Percentiles rank a stretch among this genome's conserved stretches.
phyloP scores from a whole-genome alignment of 1,284 basidiomycete genomes.

The Ceraceosorus bombacis region DNA sequence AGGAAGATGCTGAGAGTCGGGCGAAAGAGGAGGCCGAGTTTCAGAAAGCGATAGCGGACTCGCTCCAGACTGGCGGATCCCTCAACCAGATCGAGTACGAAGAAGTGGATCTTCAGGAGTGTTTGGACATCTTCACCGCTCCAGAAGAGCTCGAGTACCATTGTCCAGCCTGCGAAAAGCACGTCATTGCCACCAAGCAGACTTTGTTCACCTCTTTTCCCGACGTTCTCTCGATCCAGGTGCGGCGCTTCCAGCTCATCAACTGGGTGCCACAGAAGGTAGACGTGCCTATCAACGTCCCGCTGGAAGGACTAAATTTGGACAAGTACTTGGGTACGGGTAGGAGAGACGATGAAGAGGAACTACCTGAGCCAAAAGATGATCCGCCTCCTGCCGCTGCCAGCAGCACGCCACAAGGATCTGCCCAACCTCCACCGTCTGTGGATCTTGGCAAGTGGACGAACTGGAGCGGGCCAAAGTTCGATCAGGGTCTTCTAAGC shows the following conservation, averaged over 20 bases:
- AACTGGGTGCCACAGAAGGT: slow-evolving; percentile 97
- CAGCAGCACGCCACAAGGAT: not conserved
- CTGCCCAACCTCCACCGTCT: too few relatives aligned
- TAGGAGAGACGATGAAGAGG: slow-evolving; percentile 64
- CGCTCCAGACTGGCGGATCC: not conserved
- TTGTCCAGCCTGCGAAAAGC: slow-evolving; percentile 60
- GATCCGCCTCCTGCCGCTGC: slow-evolving; percentile 1
- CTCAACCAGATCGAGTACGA: slow-evolving; percentile 54
- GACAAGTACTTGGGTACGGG: slow-evolving; percentile 68
- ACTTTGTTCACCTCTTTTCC: slow-evolving; percentile 79
- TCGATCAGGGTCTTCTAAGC: slow-evolving; percentile 34
- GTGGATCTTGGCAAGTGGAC: not conserved
- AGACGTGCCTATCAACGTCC: slow-evolving; percentile 77
- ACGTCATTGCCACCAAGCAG: slow-evolving; percentile 62
- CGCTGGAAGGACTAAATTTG: slow-evolving; percentile 57
- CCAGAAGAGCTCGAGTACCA: slow-evolving; percentile 66
- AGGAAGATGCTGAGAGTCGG: slow-evolving; percentile 48
- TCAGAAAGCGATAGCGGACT: not conserved
- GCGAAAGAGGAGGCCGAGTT: not conserved
- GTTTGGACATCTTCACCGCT: slow-evolving; percentile 63
- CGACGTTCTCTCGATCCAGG: slow-evolving; percentile 76
- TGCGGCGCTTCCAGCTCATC: slow-evolving; percentile 88
- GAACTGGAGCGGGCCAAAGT: slow-evolving; percentile 12
- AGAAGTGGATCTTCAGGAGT: slow-evolving; percentile 62
- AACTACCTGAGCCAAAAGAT: slow-evolving; percentile 59